A percentile compares a stretch with the other conserved stretches of the same genome.
Evolutionary conservation across 2,329 filamentous ascomycete genomes (phyloP).

Genomic region (Cercospora citrullina): DNA sequence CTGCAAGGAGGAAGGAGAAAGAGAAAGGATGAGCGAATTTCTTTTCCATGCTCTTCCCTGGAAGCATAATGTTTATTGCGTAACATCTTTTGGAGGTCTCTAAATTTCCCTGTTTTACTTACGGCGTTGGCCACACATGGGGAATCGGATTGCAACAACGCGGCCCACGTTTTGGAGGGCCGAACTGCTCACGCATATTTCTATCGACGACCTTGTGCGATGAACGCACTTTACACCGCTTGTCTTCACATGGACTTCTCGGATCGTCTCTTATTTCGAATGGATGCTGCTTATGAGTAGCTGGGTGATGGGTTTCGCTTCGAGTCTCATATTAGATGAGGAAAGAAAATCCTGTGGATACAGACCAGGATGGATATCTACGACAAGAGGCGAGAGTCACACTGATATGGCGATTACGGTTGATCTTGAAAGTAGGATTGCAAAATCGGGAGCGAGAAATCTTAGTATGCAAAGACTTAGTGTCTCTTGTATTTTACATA

Average conservation of each 20-base stretch:
- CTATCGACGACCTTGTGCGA: background rate
- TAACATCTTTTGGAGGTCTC: background rate
- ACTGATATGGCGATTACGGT: background rate
- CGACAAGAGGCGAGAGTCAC: constrained; percentile 1
- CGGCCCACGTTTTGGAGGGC: background rate
- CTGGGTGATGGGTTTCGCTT: background rate
- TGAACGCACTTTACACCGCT: background rate
- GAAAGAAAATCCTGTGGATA: background rate
- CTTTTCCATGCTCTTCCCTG: background rate
- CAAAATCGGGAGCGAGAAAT: background rate
- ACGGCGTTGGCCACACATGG: background rate
- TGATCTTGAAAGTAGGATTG: background rate
- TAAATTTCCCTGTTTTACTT: background rate
- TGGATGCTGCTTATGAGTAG: background rate
- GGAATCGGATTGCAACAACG: background rate
- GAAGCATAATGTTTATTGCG: constrained; percentile 5
- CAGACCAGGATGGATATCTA: background rate
- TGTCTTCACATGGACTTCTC: background rate
- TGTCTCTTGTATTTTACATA: background rate
- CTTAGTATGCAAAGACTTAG: background rate
- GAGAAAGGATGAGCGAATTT: constrained; percentile 6
- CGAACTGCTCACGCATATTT: background rate
- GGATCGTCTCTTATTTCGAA: background rate
- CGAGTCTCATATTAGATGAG: background rate
- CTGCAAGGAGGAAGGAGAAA: constrained; percentile 3